Base-by-base conservation (phyloP, 371 early-diverging fungal species). In the Mucor ambiguus region DNA sequence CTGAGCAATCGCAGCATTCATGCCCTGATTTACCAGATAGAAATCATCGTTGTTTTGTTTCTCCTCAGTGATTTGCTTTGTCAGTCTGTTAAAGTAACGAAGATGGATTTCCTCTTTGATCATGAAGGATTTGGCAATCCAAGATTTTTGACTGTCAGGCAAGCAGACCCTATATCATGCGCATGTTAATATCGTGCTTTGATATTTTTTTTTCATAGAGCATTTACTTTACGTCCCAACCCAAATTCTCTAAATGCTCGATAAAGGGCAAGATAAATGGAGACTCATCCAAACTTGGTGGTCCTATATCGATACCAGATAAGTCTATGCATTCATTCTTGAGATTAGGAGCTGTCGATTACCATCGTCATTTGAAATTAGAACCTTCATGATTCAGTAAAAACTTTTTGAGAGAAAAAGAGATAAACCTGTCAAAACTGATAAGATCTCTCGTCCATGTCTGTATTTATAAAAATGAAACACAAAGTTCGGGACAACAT, bases 61-160 rank as follows among this genome's bases (percentile, higher is more conserved):
- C 32, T 77, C 70, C n/a, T 46, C 20, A 9, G 64, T 58, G 16
- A 71, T 65, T 56, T 76, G 69, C 24, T 69, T 60, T 12, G 68
- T 70, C n/a, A 67, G 37, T 41, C 77, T 58, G 35, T 74, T 72
- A 62, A 70, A 81, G 30, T 77, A 81, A 35, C 73, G 73, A 26
- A 74, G 18, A 2, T 75, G 63, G 26, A 81, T 70, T 20, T 75
- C 75, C 26, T 81, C 77, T 44, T 77, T 81, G 60, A 81, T 81
- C 70, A 81, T 73, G 63, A 81, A 81, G 0, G 82, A 75, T 58
- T 79, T 81, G 28, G 79, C 71, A 29, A 81, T 77, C 82, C 82
- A 81, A n/a, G 79, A 79, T 52, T 79, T 81, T 72, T 81, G 82
- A 6, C 72, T 66, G 33, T 79, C 73, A 4, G 82, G 82, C 29